A percentile compares a stretch with the other conserved stretches of the same genome.
Conservation (phyloP, 192 early-diverging fungal genomes). For the Spinellus fusiger region DNA sequence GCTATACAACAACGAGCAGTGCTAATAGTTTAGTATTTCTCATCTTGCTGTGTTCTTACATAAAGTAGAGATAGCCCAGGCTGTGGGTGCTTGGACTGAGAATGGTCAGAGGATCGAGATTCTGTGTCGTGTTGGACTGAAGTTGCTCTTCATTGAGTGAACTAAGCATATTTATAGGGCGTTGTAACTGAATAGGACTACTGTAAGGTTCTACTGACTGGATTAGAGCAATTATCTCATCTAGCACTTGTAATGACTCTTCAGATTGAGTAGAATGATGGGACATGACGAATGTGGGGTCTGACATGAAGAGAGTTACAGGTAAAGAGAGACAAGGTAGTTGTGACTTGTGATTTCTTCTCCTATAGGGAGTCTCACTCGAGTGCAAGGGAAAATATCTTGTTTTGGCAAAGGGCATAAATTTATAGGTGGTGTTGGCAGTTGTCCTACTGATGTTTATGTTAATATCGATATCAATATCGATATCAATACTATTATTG, state of each 20-base stretch:
- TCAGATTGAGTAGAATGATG: background rate
- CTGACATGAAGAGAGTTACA: background rate
- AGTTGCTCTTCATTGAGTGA: background rate
- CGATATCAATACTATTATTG: too few relatives aligned
- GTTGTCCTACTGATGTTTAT: too few relatives aligned
- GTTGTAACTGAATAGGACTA: background rate
- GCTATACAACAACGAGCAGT: conserved; percentile 36
- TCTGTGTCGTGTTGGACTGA: conserved; percentile 7
- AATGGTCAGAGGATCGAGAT: conserved; percentile 34
- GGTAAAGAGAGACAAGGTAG: too few relatives aligned
- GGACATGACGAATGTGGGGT: background rate
- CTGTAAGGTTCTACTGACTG: background rate
- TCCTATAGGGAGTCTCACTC: too few relatives aligned
- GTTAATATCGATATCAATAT: too few relatives aligned
- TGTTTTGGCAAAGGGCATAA: too few relatives aligned
- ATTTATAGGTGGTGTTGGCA: too few relatives aligned
- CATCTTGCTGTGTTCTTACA: conserved; percentile 28
- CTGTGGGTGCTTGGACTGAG: conserved; percentile 34
- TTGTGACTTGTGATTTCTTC: too few relatives aligned
- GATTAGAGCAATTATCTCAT: background rate
- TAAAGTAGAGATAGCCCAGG: conserved; percentile 44
- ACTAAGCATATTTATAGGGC: background rate
- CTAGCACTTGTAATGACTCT: background rate
- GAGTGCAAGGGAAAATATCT: too few relatives aligned
- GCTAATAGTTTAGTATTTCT: background rate